Base-by-base conservation (phyloP, 352 stramenopile species). In the Saprolegnia diclina region DNA sequence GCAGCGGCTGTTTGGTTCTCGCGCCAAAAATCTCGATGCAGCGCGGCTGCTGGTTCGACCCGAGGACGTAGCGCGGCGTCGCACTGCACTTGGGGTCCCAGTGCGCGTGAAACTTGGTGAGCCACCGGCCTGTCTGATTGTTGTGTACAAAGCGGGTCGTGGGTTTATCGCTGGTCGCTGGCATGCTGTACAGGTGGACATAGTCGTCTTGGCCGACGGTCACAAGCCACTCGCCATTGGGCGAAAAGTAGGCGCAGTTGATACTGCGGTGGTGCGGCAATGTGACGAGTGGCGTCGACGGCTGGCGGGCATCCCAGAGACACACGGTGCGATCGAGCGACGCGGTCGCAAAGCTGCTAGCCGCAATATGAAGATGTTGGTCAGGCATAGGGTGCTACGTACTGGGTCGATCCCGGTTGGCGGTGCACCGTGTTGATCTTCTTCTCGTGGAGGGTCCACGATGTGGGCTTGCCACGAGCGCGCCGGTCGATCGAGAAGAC, bases 231-330 rank as follows among this genome's bases (percentile, higher is more conserved):
- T 73, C 70, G 4, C 88, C 88, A 21, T 74, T 74, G 0, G 88
- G 85, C 9, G 85, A 92, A 53, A 94, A 92, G 66, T 95, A 94
- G 13, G 86, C 88, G 61, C 85, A 94, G 73, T 96, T 96, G 57
- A 95, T 77, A 63, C 84, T 95, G 16, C 88, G 85, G 37, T 71
- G 48, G 56, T 95, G 87, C 10, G 80, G 81, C 72, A 93, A 75
- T 18, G 77, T 83, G 11, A 85, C 68, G 1, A 92, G 50, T 5
- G 84, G 73, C 19, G 71, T 76, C 9, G 71, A 76, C 52, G 92
- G 73, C 53, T 83, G 80, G 26, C 86, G 82, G 10, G 73, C 73
- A 70, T 96, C 87, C 88, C 88, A 96, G 1, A 96, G 71, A 55
- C 82, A 85, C 64, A 93, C 85, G 0, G 82, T 92, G 26, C 87